These are phyloP conservation scores for Fusarium setosum DNA, from an alignment of 2,329 filamentous ascomycete genomes.

Conservation along the genomic window DNA sequence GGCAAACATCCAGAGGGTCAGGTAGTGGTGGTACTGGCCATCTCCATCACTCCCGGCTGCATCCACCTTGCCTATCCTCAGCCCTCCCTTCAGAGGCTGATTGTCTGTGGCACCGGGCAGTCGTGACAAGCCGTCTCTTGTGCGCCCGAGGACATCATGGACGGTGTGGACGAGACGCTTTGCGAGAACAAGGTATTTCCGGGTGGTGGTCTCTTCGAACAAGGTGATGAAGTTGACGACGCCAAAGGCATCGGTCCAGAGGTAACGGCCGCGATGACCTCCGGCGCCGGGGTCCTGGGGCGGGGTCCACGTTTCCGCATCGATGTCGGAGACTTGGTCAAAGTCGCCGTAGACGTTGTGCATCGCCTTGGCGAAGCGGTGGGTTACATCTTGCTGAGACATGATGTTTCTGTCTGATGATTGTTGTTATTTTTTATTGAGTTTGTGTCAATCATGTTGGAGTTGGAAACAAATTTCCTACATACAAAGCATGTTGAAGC, in stretches of 20 bases:
- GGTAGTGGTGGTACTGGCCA: constrained; percentile 71
- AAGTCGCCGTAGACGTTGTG: constrained; percentile 51
- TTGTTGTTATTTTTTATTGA: neutral
- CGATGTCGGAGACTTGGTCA: constrained; percentile 32
- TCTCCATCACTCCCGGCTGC: constrained; percentile 63
- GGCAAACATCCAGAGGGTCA: constrained; percentile 73
- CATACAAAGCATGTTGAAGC: too few relatives aligned
- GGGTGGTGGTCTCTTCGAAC: constrained; percentile 49
- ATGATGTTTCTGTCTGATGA: neutral
- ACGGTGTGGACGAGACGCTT: constrained; percentile 60
- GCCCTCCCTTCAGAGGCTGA: constrained; percentile 63
- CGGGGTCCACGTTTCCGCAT: constrained; percentile 55
- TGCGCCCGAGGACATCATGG: constrained; percentile 63
- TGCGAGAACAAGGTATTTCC: constrained; percentile 61
- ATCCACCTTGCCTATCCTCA: constrained; percentile 67
- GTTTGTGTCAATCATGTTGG: too few relatives aligned
- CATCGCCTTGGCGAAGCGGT: constrained; percentile 52
- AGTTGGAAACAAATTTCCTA: neutral
- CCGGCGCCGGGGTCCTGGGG: constrained; percentile 58
- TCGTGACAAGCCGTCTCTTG: constrained; percentile 57
- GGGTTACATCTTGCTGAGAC: constrained; percentile 11
- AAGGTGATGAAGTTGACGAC: constrained; percentile 69
- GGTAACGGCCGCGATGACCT: constrained; percentile 67
- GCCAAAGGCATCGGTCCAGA: constrained; percentile 72
- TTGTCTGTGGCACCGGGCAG: constrained; percentile 63